Evolutionary conservation across 176 grass and related monocot genomes (phyloP).

Genomic region (Aegilops umbellulata): DNA sequence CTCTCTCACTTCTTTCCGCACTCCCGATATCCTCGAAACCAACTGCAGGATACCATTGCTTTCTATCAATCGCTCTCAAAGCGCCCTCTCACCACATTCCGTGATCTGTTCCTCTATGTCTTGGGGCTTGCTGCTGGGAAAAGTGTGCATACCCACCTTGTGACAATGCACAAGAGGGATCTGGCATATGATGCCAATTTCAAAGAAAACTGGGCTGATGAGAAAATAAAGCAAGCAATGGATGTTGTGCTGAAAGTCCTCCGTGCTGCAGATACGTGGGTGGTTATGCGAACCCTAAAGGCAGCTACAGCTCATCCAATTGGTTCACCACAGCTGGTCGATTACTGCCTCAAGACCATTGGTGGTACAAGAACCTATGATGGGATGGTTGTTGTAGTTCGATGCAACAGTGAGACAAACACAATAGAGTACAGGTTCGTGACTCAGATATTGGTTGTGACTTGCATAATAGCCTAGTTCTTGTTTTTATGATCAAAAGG

Average conservation of each 20-base stretch:
- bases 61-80: conserved; percentile 61
- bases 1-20: conserved; percentile 45
- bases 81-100: conserved; percentile 28
- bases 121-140: conserved; percentile 26
- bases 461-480: neutral
- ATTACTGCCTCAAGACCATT: conserved; percentile 54
- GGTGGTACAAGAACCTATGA: conserved; percentile 33
- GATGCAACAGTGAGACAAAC: conserved; percentile 51
- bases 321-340: conserved; percentile 42
- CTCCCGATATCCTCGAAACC: conserved; percentile 23
- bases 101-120: conserved; percentile 61
- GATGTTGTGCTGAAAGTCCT: conserved; percentile 61
- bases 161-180: conserved; percentile 24
- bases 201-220: conserved; percentile 33
- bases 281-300: conserved; percentile 47
- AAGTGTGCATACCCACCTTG: neutral
- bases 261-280: conserved; percentile 45
- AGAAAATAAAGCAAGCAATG: conserved; percentile 39
- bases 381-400: conserved; percentile 35
- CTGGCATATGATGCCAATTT: neutral
- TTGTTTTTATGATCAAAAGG: neutral
- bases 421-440: conserved; percentile 67
- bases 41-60: conserved; percentile 51
- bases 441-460: neutral
- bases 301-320: conserved; percentile 32